Evolutionary conservation across 2,329 filamentous ascomycete genomes (phyloP), one percentile per base, ranked within the genome.

Genomic region (Nemania bipapillata): DNA sequence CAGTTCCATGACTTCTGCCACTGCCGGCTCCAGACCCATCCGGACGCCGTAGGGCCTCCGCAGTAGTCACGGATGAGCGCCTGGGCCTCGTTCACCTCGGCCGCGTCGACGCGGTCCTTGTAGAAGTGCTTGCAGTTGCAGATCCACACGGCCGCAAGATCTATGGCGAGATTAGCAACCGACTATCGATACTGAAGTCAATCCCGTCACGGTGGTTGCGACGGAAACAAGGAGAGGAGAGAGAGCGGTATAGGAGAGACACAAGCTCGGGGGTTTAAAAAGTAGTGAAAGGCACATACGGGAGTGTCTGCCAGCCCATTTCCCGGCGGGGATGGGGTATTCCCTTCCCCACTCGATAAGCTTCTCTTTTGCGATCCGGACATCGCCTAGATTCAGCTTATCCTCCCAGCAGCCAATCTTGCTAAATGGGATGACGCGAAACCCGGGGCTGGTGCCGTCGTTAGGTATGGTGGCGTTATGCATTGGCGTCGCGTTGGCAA

Each of bases 111-210:
- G 49, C 58, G 61, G 40, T 70, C 68, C 0, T 4, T n/a, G 0
- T 9, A 1, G 57, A 65, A 62, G 6, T 56, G 45, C 22, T 70
- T 70, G 57, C 68, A 70, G 40, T 70, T 70, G 40, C 68, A 70
- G 17, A 70, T 22, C 68, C 68, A 70, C 0, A 49, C 57, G 15
- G 28, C 68, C 12, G 52, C 37, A 6, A 17, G 0, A 5, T 20
- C 66, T 68, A 17, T 60, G 4, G 2, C 4, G n/a, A 15, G 3
- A 35, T 7, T 20, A 35, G 22, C 11, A 17, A 47, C 12, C 3
- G 7, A 7, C 11, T 24, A 49, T 11, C 20, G 8, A 3, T 49
- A 49, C 24, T 6, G 7, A 24, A n/a, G n/a, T 5, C 40, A 17
- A 32, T 32, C 4, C 30, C 4, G 4, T 9, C 30, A 32, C 30